These are phyloP conservation scores for Tolypocladium tropicale DNA, from an alignment of 2,329 filamentous ascomycete species.

Conservation along the genomic window DNA sequence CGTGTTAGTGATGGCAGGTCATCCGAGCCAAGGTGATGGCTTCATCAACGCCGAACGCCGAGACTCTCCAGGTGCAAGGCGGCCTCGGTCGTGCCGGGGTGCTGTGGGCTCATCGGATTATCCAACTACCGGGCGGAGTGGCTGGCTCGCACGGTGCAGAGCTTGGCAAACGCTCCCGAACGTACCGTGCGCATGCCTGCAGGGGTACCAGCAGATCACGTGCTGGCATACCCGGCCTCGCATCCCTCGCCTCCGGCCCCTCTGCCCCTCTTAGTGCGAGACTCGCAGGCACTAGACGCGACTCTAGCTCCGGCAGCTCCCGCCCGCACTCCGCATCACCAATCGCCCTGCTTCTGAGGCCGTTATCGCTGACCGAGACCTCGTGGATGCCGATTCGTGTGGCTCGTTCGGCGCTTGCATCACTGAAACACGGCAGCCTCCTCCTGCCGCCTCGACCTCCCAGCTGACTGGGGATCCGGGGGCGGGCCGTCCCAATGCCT, in stretches of 20 bases:
- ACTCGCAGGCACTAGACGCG: neutral
- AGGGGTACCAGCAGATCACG: neutral
- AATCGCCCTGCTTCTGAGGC: neutral
- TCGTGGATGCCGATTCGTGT: neutral
- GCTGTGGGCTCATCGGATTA: neutral
- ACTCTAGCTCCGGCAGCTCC: conserved; percentile 1
- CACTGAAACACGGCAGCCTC: neutral
- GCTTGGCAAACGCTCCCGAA: fast-evolving
- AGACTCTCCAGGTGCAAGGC: conserved; percentile 13
- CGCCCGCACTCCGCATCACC: neutral
- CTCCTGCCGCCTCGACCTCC: no score
- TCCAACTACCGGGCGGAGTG: neutral
- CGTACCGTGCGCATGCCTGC: neutral
- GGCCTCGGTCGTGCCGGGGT: neutral
- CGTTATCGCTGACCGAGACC: neutral
- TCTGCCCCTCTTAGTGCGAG: neutral
- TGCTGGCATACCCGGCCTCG: neutral
- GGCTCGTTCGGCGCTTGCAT: neutral
- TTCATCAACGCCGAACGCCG: conserved; percentile 26
- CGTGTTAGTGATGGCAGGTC: neutral
- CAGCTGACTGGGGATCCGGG: no score
- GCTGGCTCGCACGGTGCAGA: neutral
- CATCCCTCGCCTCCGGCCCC: neutral
- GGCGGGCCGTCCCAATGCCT: neutral
- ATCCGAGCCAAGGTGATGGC: neutral